Evolutionary conservation across 2,329 filamentous ascomycete species (phyloP).

Genomic region (Diaporthe sp.): DNA sequence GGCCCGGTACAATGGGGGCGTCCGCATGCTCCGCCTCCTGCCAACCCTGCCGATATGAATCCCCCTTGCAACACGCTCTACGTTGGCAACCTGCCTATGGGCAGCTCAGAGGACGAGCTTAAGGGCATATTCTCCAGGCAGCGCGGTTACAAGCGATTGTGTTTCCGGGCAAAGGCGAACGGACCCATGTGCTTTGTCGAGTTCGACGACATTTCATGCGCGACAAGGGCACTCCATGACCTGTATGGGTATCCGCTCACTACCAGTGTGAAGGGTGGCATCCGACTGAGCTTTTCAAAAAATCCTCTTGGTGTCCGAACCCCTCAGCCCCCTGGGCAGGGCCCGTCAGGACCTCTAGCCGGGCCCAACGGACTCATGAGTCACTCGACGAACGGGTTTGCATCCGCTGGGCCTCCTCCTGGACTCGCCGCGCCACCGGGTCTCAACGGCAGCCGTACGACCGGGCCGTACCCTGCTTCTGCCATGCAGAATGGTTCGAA

Average conservation of each 20-base stretch:
- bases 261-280: conserved; percentile 95
- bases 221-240: conserved; percentile 90
- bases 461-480: conserved; percentile 23
- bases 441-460: conserved; percentile 58
- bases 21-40: conserved; percentile 69
- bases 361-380: conserved; percentile 72
- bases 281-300: conserved; percentile 96
- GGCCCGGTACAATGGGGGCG: conserved; percentile 7
- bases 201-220: conserved; percentile 93
- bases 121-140: conserved; percentile 95
- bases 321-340: conserved; percentile 70
- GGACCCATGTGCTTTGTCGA: conserved; percentile 99
- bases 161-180: conserved; percentile 94
- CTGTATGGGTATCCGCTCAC: conserved; percentile 89
- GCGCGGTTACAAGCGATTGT: conserved; percentile 94
- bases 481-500: conserved; percentile 26
- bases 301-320: conserved; percentile 94
- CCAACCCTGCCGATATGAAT: conserved; percentile 96
- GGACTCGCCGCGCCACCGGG: conserved; percentile 84
- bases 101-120: conserved; percentile 95
- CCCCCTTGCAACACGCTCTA: conserved; percentile 98
- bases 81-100: conserved; percentile 94
- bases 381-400: conserved; percentile 71
- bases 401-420: conserved; percentile 83
- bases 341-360: conserved; percentile 58